These are phyloP conservation scores for Phlyctochytrium bullatum DNA, from an alignment of 192 early-diverging fungal genomes.

Conservation along the genomic window DNA sequence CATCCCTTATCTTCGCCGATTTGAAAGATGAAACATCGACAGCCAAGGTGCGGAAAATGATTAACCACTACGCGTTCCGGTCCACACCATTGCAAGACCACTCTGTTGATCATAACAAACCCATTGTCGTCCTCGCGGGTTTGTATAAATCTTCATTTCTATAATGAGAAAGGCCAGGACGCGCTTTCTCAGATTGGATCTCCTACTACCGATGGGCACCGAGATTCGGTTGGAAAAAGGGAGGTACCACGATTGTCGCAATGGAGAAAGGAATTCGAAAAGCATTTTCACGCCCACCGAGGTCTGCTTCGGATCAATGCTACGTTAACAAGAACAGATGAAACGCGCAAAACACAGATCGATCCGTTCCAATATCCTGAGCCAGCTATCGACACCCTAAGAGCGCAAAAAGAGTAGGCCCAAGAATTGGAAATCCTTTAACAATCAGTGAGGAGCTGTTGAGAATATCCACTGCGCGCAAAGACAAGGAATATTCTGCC, in stretches of 20 bases:
- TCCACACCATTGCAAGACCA: conserved; percentile 24
- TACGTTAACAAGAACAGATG: conserved; percentile 18
- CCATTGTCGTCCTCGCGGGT: conserved; percentile 45
- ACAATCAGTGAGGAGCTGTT: conserved; percentile 22
- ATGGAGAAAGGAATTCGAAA: neutral
- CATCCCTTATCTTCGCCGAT: conserved; percentile 40
- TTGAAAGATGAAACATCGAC: conserved; percentile 40
- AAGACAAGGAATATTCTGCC: neutral
- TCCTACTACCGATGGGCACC: conserved; percentile 34
- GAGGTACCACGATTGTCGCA: neutral
- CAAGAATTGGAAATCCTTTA: neutral
- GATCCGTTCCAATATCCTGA: conserved; percentile 36
- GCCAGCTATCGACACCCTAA: conserved; percentile 35
- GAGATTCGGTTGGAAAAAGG: conserved; percentile 36
- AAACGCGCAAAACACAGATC: conserved; percentile 7
- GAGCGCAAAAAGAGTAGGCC: conserved; percentile 48
- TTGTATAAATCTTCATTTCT: conserved; percentile 3
- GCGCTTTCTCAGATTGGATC: conserved; percentile 46
- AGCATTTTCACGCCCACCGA: neutral
- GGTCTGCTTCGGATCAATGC: conserved; percentile 1
- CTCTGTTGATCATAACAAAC: conserved; percentile 44
- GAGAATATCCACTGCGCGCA: neutral
- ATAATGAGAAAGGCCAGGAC: conserved; percentile 36
- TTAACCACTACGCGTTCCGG: conserved; percentile 46
- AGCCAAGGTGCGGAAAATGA: conserved; percentile 28